Percentiles rank a stretch among this genome's conserved stretches.
Conservation (phyloP, 2,329 filamentous ascomycete genomes). For the Phaeosphaeria sp. region DNA sequence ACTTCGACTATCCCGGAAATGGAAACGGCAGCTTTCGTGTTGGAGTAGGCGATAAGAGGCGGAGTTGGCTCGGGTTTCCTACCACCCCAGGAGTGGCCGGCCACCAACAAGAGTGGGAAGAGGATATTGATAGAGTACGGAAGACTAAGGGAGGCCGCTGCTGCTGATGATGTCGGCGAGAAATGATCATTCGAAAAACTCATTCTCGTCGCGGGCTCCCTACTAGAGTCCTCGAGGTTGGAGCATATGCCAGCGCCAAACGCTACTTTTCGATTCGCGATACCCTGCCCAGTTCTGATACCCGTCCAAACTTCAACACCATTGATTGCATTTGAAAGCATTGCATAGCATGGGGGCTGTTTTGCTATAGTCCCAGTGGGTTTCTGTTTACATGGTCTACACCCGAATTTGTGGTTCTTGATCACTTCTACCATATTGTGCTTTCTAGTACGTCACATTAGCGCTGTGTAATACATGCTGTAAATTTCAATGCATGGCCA, state of each 20-base stretch:
- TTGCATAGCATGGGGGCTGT: not conserved
- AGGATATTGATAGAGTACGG: slow-evolving; percentile 37
- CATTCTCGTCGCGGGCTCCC: not conserved
- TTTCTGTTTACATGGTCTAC: not conserved
- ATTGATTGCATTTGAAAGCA: not conserved
- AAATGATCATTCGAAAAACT: not conserved
- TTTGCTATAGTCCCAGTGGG: not conserved
- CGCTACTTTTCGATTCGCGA: slow-evolving; percentile 20
- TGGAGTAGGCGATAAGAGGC: slow-evolving; percentile 65
- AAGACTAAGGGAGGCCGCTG: slow-evolving; percentile 46
- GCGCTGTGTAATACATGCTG: too few species aligned
- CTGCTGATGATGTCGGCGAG: slow-evolving; percentile 27
- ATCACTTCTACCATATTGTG: not conserved
- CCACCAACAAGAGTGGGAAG: slow-evolving; percentile 42
- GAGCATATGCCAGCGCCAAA: not conserved
- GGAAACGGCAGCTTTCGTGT: slow-evolving; percentile 66
- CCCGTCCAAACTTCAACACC: slow-evolving; percentile 5
- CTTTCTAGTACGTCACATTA: not conserved
- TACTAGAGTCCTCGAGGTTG: not conserved
- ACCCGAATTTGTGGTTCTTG: not conserved
- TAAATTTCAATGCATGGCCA: not conserved
- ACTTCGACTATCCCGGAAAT: slow-evolving; percentile 58
- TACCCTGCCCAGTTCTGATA: slow-evolving; percentile 18
- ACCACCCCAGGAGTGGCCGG: slow-evolving; percentile 48
- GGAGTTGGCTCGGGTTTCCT: slow-evolving; percentile 70